phyloP scores from a whole-genome alignment of 306 rosid species.

The Prinsepia uniflora region DNA sequence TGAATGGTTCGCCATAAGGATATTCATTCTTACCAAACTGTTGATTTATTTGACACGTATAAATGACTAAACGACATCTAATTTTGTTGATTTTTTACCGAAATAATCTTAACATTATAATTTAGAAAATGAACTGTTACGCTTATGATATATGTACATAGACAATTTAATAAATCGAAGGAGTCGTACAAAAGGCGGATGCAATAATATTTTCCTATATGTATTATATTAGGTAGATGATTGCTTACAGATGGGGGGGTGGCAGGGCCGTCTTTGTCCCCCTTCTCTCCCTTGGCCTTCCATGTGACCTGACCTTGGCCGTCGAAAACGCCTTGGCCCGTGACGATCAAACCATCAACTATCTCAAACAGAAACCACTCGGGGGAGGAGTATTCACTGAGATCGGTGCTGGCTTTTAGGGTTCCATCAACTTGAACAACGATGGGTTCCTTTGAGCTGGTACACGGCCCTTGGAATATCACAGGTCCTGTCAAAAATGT shows the following conservation, averaged over 20 bases:
- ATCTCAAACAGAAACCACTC: constrained; percentile 56
- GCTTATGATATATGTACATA: no score
- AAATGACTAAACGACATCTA: no score
- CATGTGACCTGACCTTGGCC: constrained; percentile 58
- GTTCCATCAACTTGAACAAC: constrained; percentile 44
- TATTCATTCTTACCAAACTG: no score
- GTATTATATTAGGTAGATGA: neutral
- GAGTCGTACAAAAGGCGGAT: no score
- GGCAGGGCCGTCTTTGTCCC: constrained; percentile 27
- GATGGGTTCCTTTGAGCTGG: constrained; percentile 37
- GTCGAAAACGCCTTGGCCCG: constrained; percentile 57
- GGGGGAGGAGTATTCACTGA: constrained; percentile 36
- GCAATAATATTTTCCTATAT: no score
- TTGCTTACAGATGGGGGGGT: constrained; percentile 47
- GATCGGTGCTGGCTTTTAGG: constrained; percentile 43
- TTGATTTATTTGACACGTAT: no score
- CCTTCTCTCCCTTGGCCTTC: constrained; percentile 31
- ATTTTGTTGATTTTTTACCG: no score
- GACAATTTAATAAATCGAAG: no score
- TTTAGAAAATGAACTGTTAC: no score
- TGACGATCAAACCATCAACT: constrained; percentile 37
- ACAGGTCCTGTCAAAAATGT: constrained; percentile 44
- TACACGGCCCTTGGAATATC: constrained; percentile 64
- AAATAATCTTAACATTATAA: no score
- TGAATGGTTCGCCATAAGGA: no score